Evolutionary conservation across 768 basidiomycete genomes (phyloP), one percentile per base, ranked within the genome.

Genomic region (Leccinellum luteum): DNA sequence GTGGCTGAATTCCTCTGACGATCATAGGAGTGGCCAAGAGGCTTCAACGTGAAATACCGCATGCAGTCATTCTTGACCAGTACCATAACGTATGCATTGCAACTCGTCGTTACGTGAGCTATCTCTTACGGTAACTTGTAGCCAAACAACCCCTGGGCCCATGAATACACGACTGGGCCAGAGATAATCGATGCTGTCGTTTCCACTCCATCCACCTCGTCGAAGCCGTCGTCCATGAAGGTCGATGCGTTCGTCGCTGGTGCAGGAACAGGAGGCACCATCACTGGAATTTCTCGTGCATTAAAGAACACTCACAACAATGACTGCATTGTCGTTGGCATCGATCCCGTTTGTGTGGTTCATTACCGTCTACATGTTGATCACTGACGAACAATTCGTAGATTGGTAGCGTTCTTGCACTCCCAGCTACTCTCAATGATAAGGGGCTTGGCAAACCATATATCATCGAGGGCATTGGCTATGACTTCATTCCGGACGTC

Each of bases 381-480:
- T 48, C n/a, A 25, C 28, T 57, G 21, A 68, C 27, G 45, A 68
- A 38, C 64, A 49, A 32, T 25, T 6, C 38, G n/a, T 61, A 92
- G 91, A 81, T 85, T 72, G 96, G 96, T 43, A 97, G 94, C 64
- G 82, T 96, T 56, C 85, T 98, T 30, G 94, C 94, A 0, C 58
- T 78, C 30, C 91, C 93, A 0, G 81, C 85, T 41, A 60, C 67
- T 17, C 76, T 94, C 49, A 94, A 94, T 66, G 69, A 67, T 2
- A 74, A 71, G 21, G 56, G 57, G 51, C 73, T 71, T 43, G 86
- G 81, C 10, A 41, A 60, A 21, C 73, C 75, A 52, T 98, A 98
- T 66, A 70, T 85, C 51, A 85, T 98, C 21, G 97, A 99, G 70
- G 97, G 97, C n/a, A 98, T 98, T 54, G 97, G 97, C 27, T 94